Base-by-base conservation (phyloP, 1,139 yeast species). In the Blastobotrys apis region DNA sequence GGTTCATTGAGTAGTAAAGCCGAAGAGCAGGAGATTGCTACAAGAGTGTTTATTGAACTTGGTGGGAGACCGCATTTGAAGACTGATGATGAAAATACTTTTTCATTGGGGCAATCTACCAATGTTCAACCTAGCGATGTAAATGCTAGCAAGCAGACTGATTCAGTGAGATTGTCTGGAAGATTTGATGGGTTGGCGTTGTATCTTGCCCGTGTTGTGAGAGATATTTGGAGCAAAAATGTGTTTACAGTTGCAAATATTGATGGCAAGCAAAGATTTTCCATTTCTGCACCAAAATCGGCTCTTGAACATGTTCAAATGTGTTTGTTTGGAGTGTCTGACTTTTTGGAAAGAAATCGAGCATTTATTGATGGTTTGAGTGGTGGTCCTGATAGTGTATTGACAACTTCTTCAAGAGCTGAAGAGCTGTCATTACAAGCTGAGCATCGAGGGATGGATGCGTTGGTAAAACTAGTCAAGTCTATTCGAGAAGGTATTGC, bases 181-280 rank as follows among this genome's bases (percentile, higher is more conserved):
- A 72, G 97, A 53, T 88, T 90, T 57, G 92, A 87, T 63, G 97
- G 97, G 41, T 77, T 88, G n/a, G 81, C 94, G 16, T 74, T 88
- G 36, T 75, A 90, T 48, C 68, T 88, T 30, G 75, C 95, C 1
- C 77, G 98, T 57, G 66, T 88, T 17, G 77, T 92, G 54, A 74
- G 94, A 52, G 81, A 81, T 27, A 70, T 79, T 44, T 94, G 99
- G 99, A 74, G 74, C 45, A 70, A 69, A 27, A 80, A 79, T 44
- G 84, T 88, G 2, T 86, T 90, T 57, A 70, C 71, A 8, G 62
- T 77, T 10, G 25, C 40, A 5, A 37, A 41, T 15, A 39, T 36
- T 15, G 42, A 41, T 15, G 38, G 33, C 25, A 44, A 44, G 37
- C 43, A 40, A n/a, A 33, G 23, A 2, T 44, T 47, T 30, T 23